Conservation (phyloP, 768 basidiomycete genomes). For the Gyrodon lividus region DNA sequence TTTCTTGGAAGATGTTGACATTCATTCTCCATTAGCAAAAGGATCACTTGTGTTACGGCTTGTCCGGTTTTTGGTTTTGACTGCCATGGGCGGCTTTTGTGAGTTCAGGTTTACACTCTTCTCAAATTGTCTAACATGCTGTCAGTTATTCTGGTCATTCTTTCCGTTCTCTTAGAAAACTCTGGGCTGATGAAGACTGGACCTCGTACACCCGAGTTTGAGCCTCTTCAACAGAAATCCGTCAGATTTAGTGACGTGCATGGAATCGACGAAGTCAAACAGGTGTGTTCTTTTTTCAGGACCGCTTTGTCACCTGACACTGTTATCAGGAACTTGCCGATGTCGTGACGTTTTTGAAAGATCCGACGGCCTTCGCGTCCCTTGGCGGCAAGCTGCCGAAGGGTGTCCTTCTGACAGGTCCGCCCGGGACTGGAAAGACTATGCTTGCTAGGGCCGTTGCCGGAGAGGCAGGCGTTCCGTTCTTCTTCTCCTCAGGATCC, state of each 20-base stretch:
- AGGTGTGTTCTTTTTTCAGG: slow-evolving; percentile 43
- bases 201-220: slow-evolving; percentile 77
- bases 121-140: slow-evolving; percentile 4
- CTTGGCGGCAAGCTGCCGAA: slow-evolving; percentile 95
- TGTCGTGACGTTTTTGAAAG: slow-evolving; percentile 92
- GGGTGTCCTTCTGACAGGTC: slow-evolving; percentile 88
- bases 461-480: slow-evolving; percentile 96
- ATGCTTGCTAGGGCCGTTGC: slow-evolving; percentile 96
- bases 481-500: slow-evolving; percentile 94
- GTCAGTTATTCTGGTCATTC: slow-evolving; percentile 76
- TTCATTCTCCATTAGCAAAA: slow-evolving; percentile 46
- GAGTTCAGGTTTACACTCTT: slow-evolving; percentile 27
- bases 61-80: slow-evolving; percentile 58
- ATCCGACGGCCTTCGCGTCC: slow-evolving; percentile 85
- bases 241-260: slow-evolving; percentile 96
- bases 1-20: not conserved
- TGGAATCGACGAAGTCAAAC: slow-evolving; percentile 96
- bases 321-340: slow-evolving; percentile 79
- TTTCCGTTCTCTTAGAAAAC: slow-evolving; percentile 90
- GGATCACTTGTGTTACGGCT: slow-evolving; percentile 65
- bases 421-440: slow-evolving; percentile 80
- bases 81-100: slow-evolving; percentile 66
- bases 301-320: not conserved
- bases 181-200: slow-evolving; percentile 91
- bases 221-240: slow-evolving; percentile 73